Evolutionary conservation across 371 early-diverging fungal species (phyloP).

Genomic region (Mortierella sp.): DNA sequence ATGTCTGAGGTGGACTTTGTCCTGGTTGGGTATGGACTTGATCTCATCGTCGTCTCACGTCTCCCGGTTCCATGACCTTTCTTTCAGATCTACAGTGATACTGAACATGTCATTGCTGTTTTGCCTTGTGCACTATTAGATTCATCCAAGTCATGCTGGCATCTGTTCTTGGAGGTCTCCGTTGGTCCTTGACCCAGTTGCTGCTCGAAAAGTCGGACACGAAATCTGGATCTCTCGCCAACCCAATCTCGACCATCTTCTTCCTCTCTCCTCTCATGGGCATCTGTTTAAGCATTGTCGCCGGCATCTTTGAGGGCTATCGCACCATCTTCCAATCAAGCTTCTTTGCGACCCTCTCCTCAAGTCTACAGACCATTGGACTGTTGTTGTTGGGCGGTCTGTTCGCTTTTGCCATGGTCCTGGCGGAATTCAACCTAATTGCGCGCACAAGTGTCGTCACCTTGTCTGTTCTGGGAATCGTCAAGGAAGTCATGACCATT

Average conservation of each 20-base stretch:
- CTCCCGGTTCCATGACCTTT: too few relatives aligned
- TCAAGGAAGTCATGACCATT: slow-evolving; percentile 78
- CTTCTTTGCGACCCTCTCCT: slow-evolving; percentile 16
- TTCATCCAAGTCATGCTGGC: slow-evolving; percentile 69
- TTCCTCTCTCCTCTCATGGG: slow-evolving; percentile 82
- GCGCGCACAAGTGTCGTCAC: slow-evolving; percentile 74
- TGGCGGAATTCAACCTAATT: slow-evolving; percentile 73
- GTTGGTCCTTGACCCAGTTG: slow-evolving; percentile 78
- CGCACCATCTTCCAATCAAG: slow-evolving; percentile 57
- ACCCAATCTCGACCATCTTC: slow-evolving; percentile 81
- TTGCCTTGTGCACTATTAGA: slow-evolving; percentile 34
- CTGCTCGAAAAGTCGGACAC: slow-evolving; percentile 57
- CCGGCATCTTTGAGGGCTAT: slow-evolving; percentile 72
- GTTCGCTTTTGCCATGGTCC: slow-evolving; percentile 75
- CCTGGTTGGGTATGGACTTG: slow-evolving; percentile 67
- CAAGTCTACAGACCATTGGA: slow-evolving; percentile 40
- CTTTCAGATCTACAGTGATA: not conserved
- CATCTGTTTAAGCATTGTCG: slow-evolving; percentile 67
- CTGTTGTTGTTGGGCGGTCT: slow-evolving; percentile 58
- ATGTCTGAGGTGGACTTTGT: slow-evolving; percentile 83
- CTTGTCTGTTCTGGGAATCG: slow-evolving; percentile 76
- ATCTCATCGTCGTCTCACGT: too few relatives aligned
- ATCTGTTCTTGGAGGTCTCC: slow-evolving; percentile 69
- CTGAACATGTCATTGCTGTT: not conserved
- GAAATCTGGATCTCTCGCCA: slow-evolving; percentile 62